Conservation (phyloP, 2,329 filamentous ascomycete genomes). For the Stemphylium vesicarium region DNA sequence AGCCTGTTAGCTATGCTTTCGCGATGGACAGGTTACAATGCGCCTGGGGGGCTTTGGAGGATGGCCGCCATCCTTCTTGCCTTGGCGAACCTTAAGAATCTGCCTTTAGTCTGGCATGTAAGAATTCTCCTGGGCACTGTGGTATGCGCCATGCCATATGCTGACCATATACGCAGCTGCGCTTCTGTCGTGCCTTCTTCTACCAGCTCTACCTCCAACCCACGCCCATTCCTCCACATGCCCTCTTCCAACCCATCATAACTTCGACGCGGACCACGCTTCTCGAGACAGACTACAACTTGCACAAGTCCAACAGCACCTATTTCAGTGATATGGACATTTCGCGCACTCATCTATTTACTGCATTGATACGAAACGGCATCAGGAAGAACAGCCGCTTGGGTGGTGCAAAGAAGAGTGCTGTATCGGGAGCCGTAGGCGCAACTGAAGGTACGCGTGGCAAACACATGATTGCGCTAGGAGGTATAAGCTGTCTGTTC, state of each 20-base stretch:
- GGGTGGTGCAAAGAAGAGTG: constrained; percentile 29
- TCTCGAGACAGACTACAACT: constrained; percentile 84
- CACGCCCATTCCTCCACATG: constrained; percentile 58
- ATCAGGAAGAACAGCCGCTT: constrained; percentile 45
- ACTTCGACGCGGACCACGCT: constrained; percentile 70
- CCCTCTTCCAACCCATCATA: constrained; percentile 76
- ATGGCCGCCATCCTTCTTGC: constrained; percentile 43
- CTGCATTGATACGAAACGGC: constrained; percentile 56
- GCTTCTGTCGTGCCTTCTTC: constrained; percentile 54
- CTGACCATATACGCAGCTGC: constrained; percentile 43
- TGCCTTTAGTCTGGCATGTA: constrained; percentile 80
- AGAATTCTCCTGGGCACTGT: constrained; percentile 37
- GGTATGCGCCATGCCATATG: background rate
- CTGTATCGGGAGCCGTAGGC: constrained; percentile 22
- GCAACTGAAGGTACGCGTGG: constrained; percentile 29
- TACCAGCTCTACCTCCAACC: constrained; percentile 57
- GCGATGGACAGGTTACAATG: constrained; percentile 37
- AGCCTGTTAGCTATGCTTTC: constrained; percentile 19
- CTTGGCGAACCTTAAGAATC: constrained; percentile 71
- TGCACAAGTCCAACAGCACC: constrained; percentile 83
- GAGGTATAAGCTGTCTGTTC: constrained; percentile 57
- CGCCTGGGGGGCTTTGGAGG: constrained; percentile 45
- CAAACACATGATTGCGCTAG: constrained; percentile 52
- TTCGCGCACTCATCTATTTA: constrained; percentile 79
- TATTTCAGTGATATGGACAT: constrained; percentile 89